These are phyloP conservation scores for Asterophora parasitica DNA, from an alignment of 768 basidiomycete species.

Conservation along the genomic window DNA sequence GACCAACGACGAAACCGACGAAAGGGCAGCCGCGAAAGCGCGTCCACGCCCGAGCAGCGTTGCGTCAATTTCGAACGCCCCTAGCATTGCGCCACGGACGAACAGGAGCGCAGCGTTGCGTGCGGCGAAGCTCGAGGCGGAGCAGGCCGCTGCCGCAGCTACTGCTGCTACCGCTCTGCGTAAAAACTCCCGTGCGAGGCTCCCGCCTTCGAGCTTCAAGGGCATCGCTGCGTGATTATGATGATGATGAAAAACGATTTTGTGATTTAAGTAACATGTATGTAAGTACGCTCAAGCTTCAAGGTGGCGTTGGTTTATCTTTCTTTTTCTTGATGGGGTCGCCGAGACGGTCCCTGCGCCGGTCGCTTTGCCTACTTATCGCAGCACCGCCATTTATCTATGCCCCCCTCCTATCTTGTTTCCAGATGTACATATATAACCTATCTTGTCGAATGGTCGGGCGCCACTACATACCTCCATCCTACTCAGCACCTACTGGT, in stretches of 20 bases:
- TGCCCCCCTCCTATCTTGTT: neutral
- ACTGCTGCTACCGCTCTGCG: constrained; percentile 34
- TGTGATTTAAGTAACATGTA: no score
- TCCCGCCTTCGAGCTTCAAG: constrained; percentile 39
- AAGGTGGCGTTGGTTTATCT: neutral
- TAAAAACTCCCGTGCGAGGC: constrained; percentile 28
- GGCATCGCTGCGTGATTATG: constrained; percentile 20
- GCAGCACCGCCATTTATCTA: constrained; percentile 1
- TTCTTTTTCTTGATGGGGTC: neutral
- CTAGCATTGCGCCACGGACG: constrained; percentile 61
- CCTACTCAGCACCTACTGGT: neutral
- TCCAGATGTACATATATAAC: neutral
- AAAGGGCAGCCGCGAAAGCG: constrained; percentile 14
- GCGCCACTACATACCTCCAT: neutral
- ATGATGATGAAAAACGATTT: no score
- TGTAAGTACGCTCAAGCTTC: no score
- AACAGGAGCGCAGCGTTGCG: constrained; percentile 74
- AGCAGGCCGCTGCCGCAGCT: constrained; percentile 33
- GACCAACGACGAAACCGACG: constrained; percentile 3
- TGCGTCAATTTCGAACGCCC: constrained; percentile 33
- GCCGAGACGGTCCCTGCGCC: neutral
- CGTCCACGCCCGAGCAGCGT: constrained; percentile 55
- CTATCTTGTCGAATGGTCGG: no score
- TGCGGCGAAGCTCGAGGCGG: constrained; percentile 61
- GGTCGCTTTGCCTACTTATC: neutral